Evolutionary conservation across 1,284 basidiomycete species (phyloP).

Genomic region (Puccinia triticina): DNA sequence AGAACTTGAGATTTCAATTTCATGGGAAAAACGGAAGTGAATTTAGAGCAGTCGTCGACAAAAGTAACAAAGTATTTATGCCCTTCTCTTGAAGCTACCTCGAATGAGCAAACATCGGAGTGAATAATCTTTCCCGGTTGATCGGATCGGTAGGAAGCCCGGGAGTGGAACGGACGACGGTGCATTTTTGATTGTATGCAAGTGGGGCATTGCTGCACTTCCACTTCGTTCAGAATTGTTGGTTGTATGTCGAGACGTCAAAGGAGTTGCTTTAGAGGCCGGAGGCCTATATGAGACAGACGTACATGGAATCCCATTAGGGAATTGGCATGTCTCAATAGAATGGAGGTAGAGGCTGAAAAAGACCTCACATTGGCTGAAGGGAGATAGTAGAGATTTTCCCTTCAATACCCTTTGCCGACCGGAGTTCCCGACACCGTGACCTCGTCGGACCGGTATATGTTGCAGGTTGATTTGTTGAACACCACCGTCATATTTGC

Average conservation of each 20-base stretch:
- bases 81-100: too few species aligned
- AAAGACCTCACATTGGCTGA: too few species aligned
- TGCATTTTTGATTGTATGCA: conserved; percentile 16
- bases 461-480: neutral
- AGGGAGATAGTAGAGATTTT: neutral
- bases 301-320: too few species aligned
- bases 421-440: neutral
- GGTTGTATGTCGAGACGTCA: neutral
- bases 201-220: neutral
- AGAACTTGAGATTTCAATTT: neutral
- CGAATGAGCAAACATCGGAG: neutral
- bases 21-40: neutral
- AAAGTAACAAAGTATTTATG: neutral
- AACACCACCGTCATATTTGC: neutral
- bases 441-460: neutral
- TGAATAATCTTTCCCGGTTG: neutral
- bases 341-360: too few species aligned
- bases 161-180: neutral
- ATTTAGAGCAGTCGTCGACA: neutral
- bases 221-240: neutral
- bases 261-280: neutral
- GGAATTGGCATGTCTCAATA: too few species aligned
- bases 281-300: too few species aligned
- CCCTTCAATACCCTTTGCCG: neutral
- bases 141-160: neutral